Base-by-base conservation (phyloP, 2,329 filamentous ascomycete species). In the Fusarium equiseti region DNA sequence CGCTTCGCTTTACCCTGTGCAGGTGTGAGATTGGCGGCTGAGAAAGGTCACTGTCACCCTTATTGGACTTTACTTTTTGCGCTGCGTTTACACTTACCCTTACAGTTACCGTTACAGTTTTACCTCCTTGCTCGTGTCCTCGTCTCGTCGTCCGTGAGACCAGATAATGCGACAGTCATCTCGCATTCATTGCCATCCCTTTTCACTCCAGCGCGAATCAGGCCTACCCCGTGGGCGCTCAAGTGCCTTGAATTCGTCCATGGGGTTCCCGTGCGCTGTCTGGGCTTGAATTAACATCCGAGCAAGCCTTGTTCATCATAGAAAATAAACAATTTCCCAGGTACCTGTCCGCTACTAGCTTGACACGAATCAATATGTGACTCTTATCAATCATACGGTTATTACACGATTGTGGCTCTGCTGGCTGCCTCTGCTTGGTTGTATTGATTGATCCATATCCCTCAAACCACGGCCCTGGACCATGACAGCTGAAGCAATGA, bases 221-320 rank as follows among this genome's bases (percentile, higher is more conserved):
- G 42, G 26, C 48, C 62, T 65, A 43, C 59, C 50, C 49, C 68
- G 68, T 71, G 68, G 68, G 59, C 38, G 45, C 59, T 52, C 42
- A 48, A 59, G 43, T 69, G 61, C 59, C 61, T 65, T 66, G 71
- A 72, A 70, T 59, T 71, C 67, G 71, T 59, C 60, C 64, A 52
- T 65, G 51, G 46, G 31, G 43, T 44, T 66, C 70, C 48, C 70
- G 66, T 59, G 70, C 62, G 61, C 60, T 74, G 68, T 59, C 63
- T 74, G 70, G 60, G 59, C 61, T 43, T 60, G 29, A 42, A 56
- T 48, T 54, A 61, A 73, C 72, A 56, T 74, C 72, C 73, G 72
- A 75, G 73, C 59, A 60, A 59, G 63, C 63, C 38, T 66, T 63
- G 59, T 45, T 43, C n/a, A 52, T 59, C 40, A 62, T 46, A 52